phyloP scores from a whole-genome alignment of 1,284 basidiomycete genomes.

The Hemileia vastatrix region DNA sequence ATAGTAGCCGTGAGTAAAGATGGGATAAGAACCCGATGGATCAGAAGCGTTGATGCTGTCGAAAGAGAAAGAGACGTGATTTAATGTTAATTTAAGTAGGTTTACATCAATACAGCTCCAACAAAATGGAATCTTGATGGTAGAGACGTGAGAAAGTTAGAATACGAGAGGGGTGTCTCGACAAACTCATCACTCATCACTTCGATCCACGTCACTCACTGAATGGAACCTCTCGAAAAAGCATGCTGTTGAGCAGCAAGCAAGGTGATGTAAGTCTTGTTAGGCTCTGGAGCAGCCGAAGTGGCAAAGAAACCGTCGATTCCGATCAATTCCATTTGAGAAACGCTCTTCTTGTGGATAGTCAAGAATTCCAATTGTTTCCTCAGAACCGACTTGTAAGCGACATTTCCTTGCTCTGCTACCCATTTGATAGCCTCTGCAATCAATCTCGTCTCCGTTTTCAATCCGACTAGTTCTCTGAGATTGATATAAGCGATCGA shows the following conservation, averaged over 20 bases:
- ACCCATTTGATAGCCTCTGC: constrained; percentile 32
- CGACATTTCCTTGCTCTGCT: neutral
- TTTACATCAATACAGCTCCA: too few species aligned
- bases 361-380: constrained; percentile 38
- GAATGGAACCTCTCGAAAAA: neutral
- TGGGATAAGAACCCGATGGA: neutral
- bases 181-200: too few species aligned
- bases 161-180: too few species aligned
- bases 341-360: constrained; percentile 28
- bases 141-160: too few species aligned
- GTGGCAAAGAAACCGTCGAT: constrained; percentile 39
- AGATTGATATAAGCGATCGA: constrained; percentile 37
- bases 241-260: constrained; percentile 27
- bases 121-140: too few species aligned
- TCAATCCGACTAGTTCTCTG: constrained; percentile 28
- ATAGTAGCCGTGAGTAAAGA: neutral
- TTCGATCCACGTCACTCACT: neutral
- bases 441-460: constrained; percentile 28
- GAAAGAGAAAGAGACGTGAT: too few species aligned
- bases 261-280: constrained; percentile 36
- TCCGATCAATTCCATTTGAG: constrained; percentile 39
- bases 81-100: too few species aligned
- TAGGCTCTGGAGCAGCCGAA: constrained; percentile 29
- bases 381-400: constrained; percentile 30
- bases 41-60: neutral